Evolutionary conservation across 1,284 basidiomycete species (phyloP).

Genomic region (Cutaneotrichosporon sp.): DNA sequence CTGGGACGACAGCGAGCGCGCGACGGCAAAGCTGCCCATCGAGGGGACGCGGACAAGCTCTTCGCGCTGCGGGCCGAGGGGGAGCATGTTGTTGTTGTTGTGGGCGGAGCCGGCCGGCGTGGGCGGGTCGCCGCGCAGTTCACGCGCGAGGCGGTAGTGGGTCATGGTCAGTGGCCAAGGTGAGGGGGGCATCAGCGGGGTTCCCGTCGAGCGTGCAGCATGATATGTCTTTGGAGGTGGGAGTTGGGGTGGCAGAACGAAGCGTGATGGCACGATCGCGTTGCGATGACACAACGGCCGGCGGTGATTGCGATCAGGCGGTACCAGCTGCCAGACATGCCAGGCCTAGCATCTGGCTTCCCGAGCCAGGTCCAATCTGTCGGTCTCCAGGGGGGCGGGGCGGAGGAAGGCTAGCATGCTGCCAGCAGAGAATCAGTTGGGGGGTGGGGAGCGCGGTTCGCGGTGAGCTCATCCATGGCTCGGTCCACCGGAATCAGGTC

Average conservation of each 20-base stretch:
- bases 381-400: background rate
- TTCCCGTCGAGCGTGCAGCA: background rate
- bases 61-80: background rate
- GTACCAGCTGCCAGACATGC: background rate
- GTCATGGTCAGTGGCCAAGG: slow-evolving; percentile 1
- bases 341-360: background rate
- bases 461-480: background rate
- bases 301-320: background rate
- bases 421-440: too few species aligned
- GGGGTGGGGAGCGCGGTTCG: too few species aligned
- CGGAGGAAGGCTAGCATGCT: background rate
- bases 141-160: slow-evolving; percentile 7
- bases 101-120: background rate
- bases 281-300: slow-evolving; percentile 2
- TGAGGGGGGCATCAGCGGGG: background rate
- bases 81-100: background rate
- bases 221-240: background rate
- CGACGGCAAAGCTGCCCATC: slow-evolving; percentile 7
- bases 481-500: background rate
- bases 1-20: slow-evolving; percentile 4
- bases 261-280: slow-evolving; percentile 1
- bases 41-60: slow-evolving; percentile 1
- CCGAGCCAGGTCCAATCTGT: background rate
- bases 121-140: background rate
- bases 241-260: background rate